phyloP scores from a whole-genome alignment of 768 basidiomycete genomes.

The Fomitopsis pulvina region DNA sequence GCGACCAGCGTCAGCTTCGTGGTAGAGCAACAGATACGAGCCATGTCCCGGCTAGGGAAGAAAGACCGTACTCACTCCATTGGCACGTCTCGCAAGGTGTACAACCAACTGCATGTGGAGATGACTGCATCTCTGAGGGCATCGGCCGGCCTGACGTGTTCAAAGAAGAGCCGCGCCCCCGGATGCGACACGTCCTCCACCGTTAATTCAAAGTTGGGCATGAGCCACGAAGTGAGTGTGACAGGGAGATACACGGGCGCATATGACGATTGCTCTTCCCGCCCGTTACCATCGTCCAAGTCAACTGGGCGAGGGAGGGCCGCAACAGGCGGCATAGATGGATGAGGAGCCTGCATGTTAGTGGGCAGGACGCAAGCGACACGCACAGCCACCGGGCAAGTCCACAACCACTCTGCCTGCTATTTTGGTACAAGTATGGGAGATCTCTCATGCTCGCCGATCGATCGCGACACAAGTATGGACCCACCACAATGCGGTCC shows the following conservation, averaged over 20 bases:
- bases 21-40: neutral
- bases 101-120: conserved; percentile 34
- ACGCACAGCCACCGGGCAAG: too few species aligned
- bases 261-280: too few species aligned
- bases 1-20: neutral
- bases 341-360: too few species aligned
- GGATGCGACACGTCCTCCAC: conserved; percentile 55
- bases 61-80: conserved; percentile 33
- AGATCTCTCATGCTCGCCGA: too few species aligned
- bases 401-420: too few species aligned
- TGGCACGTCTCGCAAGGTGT: conserved; percentile 39
- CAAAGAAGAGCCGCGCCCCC: conserved; percentile 51
- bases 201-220: conserved; percentile 49
- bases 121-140: conserved; percentile 32
- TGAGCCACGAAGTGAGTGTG: conserved; percentile 32
- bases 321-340: too few species aligned
- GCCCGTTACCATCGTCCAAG: neutral
- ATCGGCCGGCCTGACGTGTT: conserved; percentile 37
- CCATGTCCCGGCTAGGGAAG: neutral
- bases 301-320: too few species aligned
- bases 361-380: too few species aligned
- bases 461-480: too few species aligned
- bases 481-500: too few species aligned
- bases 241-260: neutral
- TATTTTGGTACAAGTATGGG: too few species aligned